These are phyloP conservation scores for Fremontodendron californicum DNA, from an alignment of 345 rosid species.

Conservation along the genomic window DNA sequence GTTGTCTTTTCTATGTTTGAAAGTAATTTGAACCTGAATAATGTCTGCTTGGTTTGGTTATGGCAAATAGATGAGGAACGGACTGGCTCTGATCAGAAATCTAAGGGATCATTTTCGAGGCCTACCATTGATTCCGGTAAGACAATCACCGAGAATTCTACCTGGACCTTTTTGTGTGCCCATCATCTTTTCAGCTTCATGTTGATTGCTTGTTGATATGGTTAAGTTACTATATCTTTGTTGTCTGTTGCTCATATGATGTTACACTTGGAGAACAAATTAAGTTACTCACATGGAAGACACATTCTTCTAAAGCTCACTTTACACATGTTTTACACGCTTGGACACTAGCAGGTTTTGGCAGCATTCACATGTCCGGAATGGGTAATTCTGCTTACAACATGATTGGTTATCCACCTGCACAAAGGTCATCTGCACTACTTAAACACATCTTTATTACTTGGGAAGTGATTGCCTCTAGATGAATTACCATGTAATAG, in stretches of 20 bases:
- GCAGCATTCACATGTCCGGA: slow-evolving; percentile 91
- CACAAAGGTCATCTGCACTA: slow-evolving; percentile 95
- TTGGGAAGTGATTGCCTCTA: slow-evolving; percentile 34
- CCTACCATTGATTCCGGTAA: slow-evolving; percentile 52
- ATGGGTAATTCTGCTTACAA: slow-evolving; percentile 80
- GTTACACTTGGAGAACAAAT: slow-evolving; percentile 35
- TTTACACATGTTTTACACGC: slow-evolving; percentile 88
- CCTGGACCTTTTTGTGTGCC: slow-evolving; percentile 10
- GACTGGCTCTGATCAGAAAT: slow-evolving; percentile 52
- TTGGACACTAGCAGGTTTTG: slow-evolving; percentile 96
- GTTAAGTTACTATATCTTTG: slow-evolving; percentile 16
- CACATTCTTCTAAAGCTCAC: slow-evolving; percentile 73
- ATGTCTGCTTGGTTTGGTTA: slow-evolving; percentile 16
- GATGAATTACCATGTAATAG: slow-evolving; percentile 32
- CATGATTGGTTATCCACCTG: slow-evolving; percentile 88
- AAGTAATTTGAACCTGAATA: not conserved
- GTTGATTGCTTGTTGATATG: not conserved
- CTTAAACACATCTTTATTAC: slow-evolving; percentile 60
- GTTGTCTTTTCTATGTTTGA: slow-evolving; percentile 3
- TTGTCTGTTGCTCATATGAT: slow-evolving; percentile 23
- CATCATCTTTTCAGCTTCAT: slow-evolving; percentile 13
- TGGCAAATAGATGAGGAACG: slow-evolving; percentile 51
- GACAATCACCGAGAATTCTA: slow-evolving; percentile 17
- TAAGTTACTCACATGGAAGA: slow-evolving; percentile 46
- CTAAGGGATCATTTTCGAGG: slow-evolving; percentile 37